Conservation (phyloP, 2,329 filamentous ascomycete species). For the Elsinoe ampelina region DNA sequence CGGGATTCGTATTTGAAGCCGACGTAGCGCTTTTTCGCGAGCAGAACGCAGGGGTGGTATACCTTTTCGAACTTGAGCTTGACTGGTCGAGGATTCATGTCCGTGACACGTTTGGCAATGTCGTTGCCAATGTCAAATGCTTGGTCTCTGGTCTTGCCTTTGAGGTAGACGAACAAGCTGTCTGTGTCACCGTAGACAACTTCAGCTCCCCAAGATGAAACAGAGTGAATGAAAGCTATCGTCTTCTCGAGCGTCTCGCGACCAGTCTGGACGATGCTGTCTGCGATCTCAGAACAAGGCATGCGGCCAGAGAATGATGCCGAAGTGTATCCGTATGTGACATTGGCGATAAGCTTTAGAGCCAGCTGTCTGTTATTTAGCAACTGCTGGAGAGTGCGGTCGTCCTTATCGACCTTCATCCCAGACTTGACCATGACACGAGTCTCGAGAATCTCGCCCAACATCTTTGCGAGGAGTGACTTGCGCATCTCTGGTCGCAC, state of each 20-base stretch:
- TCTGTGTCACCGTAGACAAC: conserved; percentile 98
- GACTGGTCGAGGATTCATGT: conserved; percentile 80
- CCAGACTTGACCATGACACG: conserved; percentile 95
- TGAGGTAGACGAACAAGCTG: conserved; percentile 83
- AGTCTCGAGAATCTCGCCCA: conserved; percentile 90
- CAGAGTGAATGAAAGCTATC: conserved; percentile 83
- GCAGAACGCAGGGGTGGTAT: conserved; percentile 85
- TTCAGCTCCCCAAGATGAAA: conserved; percentile 81
- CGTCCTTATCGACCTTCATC: conserved; percentile 88
- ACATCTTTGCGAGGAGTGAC: conserved; percentile 89
- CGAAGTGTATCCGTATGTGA: conserved; percentile 96
- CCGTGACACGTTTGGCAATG: conserved; percentile 77
- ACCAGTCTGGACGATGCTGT: conserved; percentile 94
- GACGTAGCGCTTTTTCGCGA: conserved; percentile 96
- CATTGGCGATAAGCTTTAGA: conserved; percentile 93
- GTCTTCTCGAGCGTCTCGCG: conserved; percentile 90
- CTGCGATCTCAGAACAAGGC: conserved; percentile 95
- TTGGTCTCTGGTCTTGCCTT: conserved; percentile 74
- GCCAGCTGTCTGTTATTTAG: conserved; percentile 91
- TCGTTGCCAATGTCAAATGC: conserved; percentile 90
- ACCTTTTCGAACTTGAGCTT: conserved; percentile 99
- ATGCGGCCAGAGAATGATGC: conserved; percentile 94
- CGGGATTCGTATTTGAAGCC: conserved; percentile 90
- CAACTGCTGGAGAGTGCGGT: conserved; percentile 73
- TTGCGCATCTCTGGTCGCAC: conserved; percentile 75